These are phyloP conservation scores for Mantamonas sphyraenae DNA, from an alignment of 78 protist genomes.

Conservation along the genomic window DNA sequence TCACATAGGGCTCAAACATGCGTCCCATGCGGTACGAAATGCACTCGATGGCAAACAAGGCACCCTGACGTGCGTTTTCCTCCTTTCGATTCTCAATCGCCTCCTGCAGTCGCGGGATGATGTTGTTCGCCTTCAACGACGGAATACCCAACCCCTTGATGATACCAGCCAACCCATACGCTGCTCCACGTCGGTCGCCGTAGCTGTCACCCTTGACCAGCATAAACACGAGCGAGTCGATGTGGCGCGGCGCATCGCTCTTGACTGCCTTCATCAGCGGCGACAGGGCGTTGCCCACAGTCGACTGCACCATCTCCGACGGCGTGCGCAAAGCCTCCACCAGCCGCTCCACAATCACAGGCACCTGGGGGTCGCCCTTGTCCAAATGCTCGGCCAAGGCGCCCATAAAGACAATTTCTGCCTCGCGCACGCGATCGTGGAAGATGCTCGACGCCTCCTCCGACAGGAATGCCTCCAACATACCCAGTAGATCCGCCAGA, in stretches of 20 bases:
- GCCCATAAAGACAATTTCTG: neutral
- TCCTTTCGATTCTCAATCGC: constrained; percentile 41
- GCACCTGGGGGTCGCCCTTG: constrained; percentile 1
- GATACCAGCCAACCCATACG: constrained; percentile 81
- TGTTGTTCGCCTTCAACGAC: constrained; percentile 50
- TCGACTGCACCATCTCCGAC: constrained; percentile 55
- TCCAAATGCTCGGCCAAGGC: neutral
- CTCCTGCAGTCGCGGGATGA: constrained; percentile 39
- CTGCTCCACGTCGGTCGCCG: constrained; percentile 54
- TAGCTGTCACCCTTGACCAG: neutral
- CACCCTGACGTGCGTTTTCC: constrained; percentile 65
- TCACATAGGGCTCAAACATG: constrained; percentile 86
- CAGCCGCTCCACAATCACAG: constrained; percentile 4
- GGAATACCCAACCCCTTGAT: constrained; percentile 75
- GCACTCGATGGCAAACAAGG: constrained; percentile 57
- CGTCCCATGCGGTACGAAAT: constrained; percentile 62
- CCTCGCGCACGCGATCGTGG: neutral
- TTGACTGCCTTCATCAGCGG: constrained; percentile 11
- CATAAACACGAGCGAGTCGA: no score
- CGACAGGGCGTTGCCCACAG: constrained; percentile 37
- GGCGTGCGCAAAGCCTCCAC: constrained; percentile 37
- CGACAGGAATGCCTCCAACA: neutral
- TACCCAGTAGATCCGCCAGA: neutral
- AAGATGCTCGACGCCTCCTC: neutral
- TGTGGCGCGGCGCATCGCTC: neutral